Evolutionary conservation across 371 early-diverging fungal species (phyloP).

Genomic region (Mycotypha africana): DNA sequence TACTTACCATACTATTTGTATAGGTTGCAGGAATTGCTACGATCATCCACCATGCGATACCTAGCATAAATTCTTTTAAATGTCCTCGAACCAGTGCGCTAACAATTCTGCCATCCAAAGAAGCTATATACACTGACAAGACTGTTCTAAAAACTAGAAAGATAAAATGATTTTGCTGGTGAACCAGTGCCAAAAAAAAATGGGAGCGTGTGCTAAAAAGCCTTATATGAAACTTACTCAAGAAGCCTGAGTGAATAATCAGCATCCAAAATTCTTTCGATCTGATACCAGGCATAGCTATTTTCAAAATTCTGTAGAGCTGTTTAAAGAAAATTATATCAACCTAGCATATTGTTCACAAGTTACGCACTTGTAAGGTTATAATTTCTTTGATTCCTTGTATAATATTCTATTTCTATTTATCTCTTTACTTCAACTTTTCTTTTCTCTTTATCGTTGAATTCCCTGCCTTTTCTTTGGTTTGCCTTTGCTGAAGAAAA

Average conservation of each 20-base stretch:
- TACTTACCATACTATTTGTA: constrained; percentile 87
- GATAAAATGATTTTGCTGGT: too few species aligned
- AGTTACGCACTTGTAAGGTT: not conserved
- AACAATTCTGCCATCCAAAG: constrained; percentile 92
- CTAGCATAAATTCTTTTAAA: constrained; percentile 69
- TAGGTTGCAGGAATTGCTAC: constrained; percentile 93
- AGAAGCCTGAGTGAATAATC: constrained; percentile 74
- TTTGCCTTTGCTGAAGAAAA: too few species aligned
- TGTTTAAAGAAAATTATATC: constrained; percentile 73
- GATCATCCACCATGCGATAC: constrained; percentile 86
- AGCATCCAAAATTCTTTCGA: constrained; percentile 81
- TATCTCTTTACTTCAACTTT: constrained; percentile 29
- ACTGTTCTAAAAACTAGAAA: constrained; percentile 72
- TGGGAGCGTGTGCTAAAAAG: too few species aligned
- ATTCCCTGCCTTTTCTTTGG: constrained; percentile 11
- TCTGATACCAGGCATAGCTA: constrained; percentile 74
- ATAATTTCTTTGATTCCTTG: not conserved
- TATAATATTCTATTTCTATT: not conserved
- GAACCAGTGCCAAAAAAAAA: too few species aligned
- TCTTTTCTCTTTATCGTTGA: constrained; percentile 16
- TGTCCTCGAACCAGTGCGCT: constrained; percentile 81
- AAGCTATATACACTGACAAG: constrained; percentile 82
- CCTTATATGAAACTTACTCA: constrained; percentile 41
- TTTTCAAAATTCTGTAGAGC: constrained; percentile 59
- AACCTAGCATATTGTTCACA: constrained; percentile 32